Evolutionary conservation across 1,139 yeast species (phyloP).

Genomic region (Blastobotrys petasosporus): DNA sequence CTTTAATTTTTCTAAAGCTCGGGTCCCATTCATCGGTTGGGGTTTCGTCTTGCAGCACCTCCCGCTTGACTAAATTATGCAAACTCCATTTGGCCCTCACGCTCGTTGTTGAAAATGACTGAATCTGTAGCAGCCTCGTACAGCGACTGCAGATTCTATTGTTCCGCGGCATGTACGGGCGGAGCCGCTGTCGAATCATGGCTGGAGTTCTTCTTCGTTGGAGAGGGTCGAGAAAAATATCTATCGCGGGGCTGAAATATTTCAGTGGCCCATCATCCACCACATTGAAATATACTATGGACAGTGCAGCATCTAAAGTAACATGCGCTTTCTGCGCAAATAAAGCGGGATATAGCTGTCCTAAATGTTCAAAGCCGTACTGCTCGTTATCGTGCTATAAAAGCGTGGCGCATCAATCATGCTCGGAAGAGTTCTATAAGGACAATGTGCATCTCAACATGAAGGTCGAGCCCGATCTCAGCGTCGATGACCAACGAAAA

Average conservation of each 20-base stretch:
- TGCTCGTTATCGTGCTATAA: conserved; percentile 25
- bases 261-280: too few species aligned
- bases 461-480: conserved; percentile 1
- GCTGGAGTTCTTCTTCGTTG: too few species aligned
- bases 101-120: too few species aligned
- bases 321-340: conserved; percentile 16
- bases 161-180: too few species aligned
- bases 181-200: too few species aligned
- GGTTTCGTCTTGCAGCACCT: too few species aligned
- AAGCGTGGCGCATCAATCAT: conserved; percentile 17
- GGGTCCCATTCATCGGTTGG: too few species aligned
- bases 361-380: conserved; percentile 21
- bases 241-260: not conserved
- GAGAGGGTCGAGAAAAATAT: not conserved
- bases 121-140: too few species aligned
- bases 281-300: not conserved
- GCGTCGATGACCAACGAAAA: conserved; percentile 15
- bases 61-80: too few species aligned
- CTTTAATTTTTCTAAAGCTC: too few species aligned
- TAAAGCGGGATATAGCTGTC: conserved; percentile 22
- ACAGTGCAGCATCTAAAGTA: not conserved
- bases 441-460: conserved; percentile 14
- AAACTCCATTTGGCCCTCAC: too few species aligned
- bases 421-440: conserved; percentile 21
- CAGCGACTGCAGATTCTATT: too few species aligned